phyloP scores from a whole-genome alignment of 1,284 basidiomycete species.

The Melampsora larici-populina region DNA sequence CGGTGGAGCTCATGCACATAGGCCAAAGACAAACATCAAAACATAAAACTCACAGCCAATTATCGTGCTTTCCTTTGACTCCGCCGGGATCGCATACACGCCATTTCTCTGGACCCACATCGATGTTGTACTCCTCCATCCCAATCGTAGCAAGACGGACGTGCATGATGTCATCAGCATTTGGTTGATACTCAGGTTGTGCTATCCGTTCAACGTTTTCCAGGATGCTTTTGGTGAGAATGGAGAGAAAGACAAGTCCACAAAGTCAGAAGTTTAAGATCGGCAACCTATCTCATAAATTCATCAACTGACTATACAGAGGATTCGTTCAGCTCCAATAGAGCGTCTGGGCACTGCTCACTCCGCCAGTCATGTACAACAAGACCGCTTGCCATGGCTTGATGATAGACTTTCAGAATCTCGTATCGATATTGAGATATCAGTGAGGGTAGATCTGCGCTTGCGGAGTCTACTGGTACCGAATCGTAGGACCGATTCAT shows the following conservation, averaged over 20 bases:
- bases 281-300: background rate
- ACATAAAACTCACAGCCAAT: background rate
- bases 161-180: conserved; percentile 2
- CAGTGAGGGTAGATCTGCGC: background rate
- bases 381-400: background rate
- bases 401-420: background rate
- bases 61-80: background rate
- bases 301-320: background rate
- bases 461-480: too few species aligned
- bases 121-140: background rate
- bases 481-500: too few species aligned
- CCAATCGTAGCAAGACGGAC: background rate
- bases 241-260: background rate
- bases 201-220: background rate
- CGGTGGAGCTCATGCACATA: too few species aligned
- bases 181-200: background rate
- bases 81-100: background rate
- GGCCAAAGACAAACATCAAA: too few species aligned
- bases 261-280: background rate
- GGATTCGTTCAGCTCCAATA: background rate
- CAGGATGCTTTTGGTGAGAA: background rate
- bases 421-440: background rate
- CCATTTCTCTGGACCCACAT: background rate
- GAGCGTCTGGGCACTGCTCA: background rate
- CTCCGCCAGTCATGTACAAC: background rate